A percentile compares a stretch with the other conserved stretches of the same genome.
Evolutionary conservation across 2,329 filamentous ascomycete species (phyloP).

Genomic region (Herpotrichia juniperi): DNA sequence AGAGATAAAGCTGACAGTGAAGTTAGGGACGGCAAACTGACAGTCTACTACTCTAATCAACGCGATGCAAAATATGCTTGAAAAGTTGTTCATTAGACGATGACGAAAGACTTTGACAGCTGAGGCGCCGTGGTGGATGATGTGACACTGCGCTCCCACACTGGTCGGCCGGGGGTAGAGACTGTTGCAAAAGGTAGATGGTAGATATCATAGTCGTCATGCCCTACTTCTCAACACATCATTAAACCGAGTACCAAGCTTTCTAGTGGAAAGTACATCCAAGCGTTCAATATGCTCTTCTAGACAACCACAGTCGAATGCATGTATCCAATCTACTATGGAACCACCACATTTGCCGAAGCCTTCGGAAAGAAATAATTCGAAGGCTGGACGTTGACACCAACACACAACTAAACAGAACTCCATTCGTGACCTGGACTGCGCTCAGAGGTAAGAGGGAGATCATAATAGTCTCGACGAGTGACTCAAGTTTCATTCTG

Average conservation of each 20-base stretch:
- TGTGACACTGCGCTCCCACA: slow-evolving; percentile 11
- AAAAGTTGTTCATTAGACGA: slow-evolving; percentile 25
- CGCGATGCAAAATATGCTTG: slow-evolving; percentile 20
- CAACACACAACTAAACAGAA: slow-evolving; percentile 13
- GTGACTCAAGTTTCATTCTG: slow-evolving; percentile 16
- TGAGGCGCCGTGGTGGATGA: slow-evolving; percentile 22
- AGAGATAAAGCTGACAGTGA: slow-evolving; percentile 1
- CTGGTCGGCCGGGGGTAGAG: slow-evolving; percentile 17
- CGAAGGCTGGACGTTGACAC: slow-evolving; percentile 16
- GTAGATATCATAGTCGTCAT: too few species aligned
- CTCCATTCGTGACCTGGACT: slow-evolving; percentile 23
- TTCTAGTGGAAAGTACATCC: slow-evolving; percentile 22
- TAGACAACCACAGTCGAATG: slow-evolving; percentile 6
- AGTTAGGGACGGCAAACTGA: slow-evolving; percentile 17
- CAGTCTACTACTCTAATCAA: slow-evolving; percentile 25
- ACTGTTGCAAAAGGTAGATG: slow-evolving; percentile 21
- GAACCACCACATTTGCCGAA: slow-evolving; percentile 18
- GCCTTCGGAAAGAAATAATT: slow-evolving; percentile 14
- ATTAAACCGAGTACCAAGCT: slow-evolving; percentile 10
- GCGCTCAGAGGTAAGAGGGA: slow-evolving; percentile 22
- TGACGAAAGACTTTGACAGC: slow-evolving; percentile 15
- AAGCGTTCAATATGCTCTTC: slow-evolving; percentile 17
- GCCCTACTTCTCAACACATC: not conserved
- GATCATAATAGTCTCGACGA: slow-evolving; percentile 23
- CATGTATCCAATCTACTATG: slow-evolving; percentile 21